A percentile compares a stretch with the other conserved stretches of the same genome.
phyloP scores from a whole-genome alignment of 352 stramenopile species.

The Phytophthora brassicae region DNA sequence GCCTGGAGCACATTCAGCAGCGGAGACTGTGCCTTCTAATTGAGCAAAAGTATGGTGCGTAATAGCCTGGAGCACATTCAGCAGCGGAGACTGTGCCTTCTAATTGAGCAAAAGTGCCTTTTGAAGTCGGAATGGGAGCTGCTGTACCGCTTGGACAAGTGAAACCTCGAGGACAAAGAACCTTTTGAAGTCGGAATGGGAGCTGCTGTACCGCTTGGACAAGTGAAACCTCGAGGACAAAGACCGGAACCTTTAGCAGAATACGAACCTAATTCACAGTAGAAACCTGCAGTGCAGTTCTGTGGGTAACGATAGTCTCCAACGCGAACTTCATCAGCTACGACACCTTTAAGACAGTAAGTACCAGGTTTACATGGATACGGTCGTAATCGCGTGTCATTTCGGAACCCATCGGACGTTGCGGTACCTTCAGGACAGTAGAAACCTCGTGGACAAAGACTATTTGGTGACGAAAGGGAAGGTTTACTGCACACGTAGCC shows the following conservation, averaged over 20 bases:
- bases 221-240: conserved; percentile 94
- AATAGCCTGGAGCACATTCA: conserved; percentile 94
- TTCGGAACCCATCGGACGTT: conserved; percentile 94
- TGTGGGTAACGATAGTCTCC: conserved; percentile 92
- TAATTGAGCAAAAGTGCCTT: conserved; percentile 90
- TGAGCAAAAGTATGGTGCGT: conserved; percentile 92
- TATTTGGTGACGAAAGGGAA: conserved; percentile 88
- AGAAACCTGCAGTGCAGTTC: conserved; percentile 94
- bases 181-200: conserved; percentile 93
- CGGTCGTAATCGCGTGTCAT: conserved; percentile 95
- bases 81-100: conserved; percentile 91
- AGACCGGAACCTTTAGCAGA: conserved; percentile 92
- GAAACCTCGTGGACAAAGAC: conserved; percentile 93
- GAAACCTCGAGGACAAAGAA: no score
- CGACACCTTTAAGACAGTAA: conserved; percentile 95
- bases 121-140: no score
- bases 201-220: conserved; percentile 90
- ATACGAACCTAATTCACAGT: conserved; percentile 92
- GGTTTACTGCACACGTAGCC: conserved; percentile 92
- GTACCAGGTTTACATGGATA: conserved; percentile 95
- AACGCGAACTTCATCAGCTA: conserved; percentile 83
- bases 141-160: no score
- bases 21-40: conserved; percentile 89
- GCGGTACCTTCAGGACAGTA: conserved; percentile 95
- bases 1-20: conserved; percentile 92